These are phyloP conservation scores for Debaryomyces fabryi DNA, from an alignment of 1,139 yeast species.

Conservation along the genomic window DNA sequence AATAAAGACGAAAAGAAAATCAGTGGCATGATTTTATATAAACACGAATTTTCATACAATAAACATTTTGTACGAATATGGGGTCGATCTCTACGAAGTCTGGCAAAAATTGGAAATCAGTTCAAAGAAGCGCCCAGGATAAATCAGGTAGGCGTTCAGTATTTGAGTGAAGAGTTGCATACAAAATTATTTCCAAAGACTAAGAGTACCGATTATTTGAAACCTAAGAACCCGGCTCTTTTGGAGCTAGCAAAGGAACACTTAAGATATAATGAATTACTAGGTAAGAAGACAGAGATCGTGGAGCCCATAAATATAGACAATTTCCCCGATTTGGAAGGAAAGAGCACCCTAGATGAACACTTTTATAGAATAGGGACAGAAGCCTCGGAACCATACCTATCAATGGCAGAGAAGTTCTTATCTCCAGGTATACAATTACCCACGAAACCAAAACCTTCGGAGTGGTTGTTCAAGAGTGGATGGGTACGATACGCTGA, in stretches of 20 bases:
- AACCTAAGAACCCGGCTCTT: constrained; percentile 37
- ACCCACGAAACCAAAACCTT: constrained; percentile 48
- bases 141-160: constrained; percentile 69
- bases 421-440: constrained; percentile 29
- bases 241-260: constrained; percentile 64
- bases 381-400: constrained; percentile 63
- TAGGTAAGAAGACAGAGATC: constrained; percentile 77
- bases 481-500: constrained; percentile 85
- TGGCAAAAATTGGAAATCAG: neutral
- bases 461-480: constrained; percentile 55
- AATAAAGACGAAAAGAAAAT: neutral
- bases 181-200: constrained; percentile 58
- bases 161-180: constrained; percentile 62
- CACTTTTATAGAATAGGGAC: constrained; percentile 79
- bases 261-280: constrained; percentile 62
- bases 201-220: constrained; percentile 25
- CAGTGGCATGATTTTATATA: constrained; percentile 4
- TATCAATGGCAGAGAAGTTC: constrained; percentile 46
- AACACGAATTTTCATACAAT: neutral
- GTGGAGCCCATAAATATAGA: constrained; percentile 62
- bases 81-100: neutral
- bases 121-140: constrained; percentile 49
- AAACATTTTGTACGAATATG: neutral
- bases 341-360: constrained; percentile 66
- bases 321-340: constrained; percentile 68